These are phyloP conservation scores for Globisporangium echinulatum DNA, from an alignment of 352 stramenopile species.

Conservation along the genomic window DNA sequence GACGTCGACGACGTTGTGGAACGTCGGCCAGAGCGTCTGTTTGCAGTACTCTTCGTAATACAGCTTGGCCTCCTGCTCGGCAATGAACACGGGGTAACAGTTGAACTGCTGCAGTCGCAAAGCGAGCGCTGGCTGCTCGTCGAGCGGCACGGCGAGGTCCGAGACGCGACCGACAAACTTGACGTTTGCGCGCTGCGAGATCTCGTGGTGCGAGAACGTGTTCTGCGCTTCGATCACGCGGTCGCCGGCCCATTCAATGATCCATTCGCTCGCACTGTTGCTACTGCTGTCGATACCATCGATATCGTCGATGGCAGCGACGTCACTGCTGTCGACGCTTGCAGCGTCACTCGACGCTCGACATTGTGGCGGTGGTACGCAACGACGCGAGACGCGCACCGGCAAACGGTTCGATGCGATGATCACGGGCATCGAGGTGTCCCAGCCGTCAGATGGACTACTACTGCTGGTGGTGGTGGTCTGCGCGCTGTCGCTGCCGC, in stretches of 20 bases:
- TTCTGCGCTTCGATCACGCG: slow-evolving; percentile 71
- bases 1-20: slow-evolving; percentile 95
- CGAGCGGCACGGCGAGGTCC: slow-evolving; percentile 40
- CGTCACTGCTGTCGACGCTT: too few relatives aligned
- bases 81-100: slow-evolving; percentile 64
- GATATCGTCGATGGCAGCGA: too few relatives aligned
- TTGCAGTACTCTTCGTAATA: slow-evolving; percentile 96
- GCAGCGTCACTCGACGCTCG: too few relatives aligned
- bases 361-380: neutral
- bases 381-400: slow-evolving; percentile 26
- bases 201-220: slow-evolving; percentile 65
- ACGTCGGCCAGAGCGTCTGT: slow-evolving; percentile 93
- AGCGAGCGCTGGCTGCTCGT: slow-evolving; percentile 43
- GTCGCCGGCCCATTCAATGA: slow-evolving; percentile 65
- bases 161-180: slow-evolving; percentile 67
- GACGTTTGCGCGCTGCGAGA: slow-evolving; percentile 55
- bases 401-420: slow-evolving; percentile 69
- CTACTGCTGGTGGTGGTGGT: neutral
- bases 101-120: slow-evolving; percentile 47
- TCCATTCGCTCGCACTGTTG: slow-evolving; percentile 20
- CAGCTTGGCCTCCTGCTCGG: slow-evolving; percentile 43
- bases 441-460: slow-evolving; percentile 30
- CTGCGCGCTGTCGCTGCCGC: neutral
- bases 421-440: slow-evolving; percentile 52
- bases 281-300: too few relatives aligned